Base-by-base conservation (phyloP, 2,329 filamentous ascomycete genomes). In the Apiospora marii region DNA sequence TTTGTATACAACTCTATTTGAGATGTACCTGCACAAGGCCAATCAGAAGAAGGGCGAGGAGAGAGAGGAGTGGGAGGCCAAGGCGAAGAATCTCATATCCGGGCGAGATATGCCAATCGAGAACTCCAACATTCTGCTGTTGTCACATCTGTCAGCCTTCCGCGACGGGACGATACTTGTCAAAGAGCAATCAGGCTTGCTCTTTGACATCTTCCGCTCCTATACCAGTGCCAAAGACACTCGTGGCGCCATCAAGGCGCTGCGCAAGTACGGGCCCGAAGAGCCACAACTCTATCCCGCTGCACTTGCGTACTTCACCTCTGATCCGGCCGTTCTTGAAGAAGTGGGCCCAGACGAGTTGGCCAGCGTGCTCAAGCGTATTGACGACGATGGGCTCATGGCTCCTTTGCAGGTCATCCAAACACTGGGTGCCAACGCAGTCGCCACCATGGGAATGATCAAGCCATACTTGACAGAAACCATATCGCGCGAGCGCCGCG, bases 401-500 rank as follows among this genome's bases (percentile, higher is more conserved):
- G 96, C 96, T 0, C 96, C 96, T 0, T 86, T 99, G 4, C 96
- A 99, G 81, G 96, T 99, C 44, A 96, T 99, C 22, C 96, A 99
- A 82, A 96, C 95, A 0, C 89, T 99, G 0, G 85, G 86, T n/a
- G 85, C 88, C 67, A 82, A 86, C 80, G 72, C 84, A 73, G 94
- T 98, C 3, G 96, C 97, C 0, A 98, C 95, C 0, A 98, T 99
- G 94, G 96, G 96, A 69, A 95, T 98, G 89, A 92, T 99, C 74
- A 98, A 98, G 83, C 91, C 92, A 7, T 99, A 99, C 82, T 90
- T 99, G 2, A 91, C 93, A 75, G 91, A 93, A 69, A 98, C 95
- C 12, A 97, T 99, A 75, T 92, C 94, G 76, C 91, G 94, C 69
- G 96, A 99, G 83, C 90, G 94, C 37, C 92, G 91, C 73, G 95